Percentiles rank a stretch among this genome's conserved stretches.
Conservation (phyloP, 192 early-diverging fungal species). For the Dissophora ornata region DNA sequence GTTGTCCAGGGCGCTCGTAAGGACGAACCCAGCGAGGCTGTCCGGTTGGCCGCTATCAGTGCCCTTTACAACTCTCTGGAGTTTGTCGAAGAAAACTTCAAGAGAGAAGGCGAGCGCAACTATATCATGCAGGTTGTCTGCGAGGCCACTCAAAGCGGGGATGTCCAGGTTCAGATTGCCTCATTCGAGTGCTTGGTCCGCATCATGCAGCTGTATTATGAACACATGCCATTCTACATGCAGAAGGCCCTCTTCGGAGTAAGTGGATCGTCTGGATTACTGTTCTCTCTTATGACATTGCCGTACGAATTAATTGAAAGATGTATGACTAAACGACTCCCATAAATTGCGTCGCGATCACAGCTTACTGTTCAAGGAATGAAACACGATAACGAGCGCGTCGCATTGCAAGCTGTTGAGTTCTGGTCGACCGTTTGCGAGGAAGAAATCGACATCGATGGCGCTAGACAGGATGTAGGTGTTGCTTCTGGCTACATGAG, state of each 20-base stretch:
- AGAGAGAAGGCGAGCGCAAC: constrained; percentile 94
- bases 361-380: constrained; percentile 92
- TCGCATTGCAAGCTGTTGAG: constrained; percentile 97
- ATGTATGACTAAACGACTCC: too few relatives aligned
- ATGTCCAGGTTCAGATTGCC: constrained; percentile 81
- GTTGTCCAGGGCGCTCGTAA: constrained; percentile 96
- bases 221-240: constrained; percentile 97
- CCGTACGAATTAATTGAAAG: neutral
- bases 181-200: constrained; percentile 97
- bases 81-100: constrained; percentile 96
- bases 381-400: constrained; percentile 87
- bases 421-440: constrained; percentile 99
- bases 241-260: constrained; percentile 93
- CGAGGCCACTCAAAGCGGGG: constrained; percentile 88
- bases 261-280: constrained; percentile 37
- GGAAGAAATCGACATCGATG: constrained; percentile 84
- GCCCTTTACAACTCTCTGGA: constrained; percentile 96
- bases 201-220: constrained; percentile 97
- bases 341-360: neutral
- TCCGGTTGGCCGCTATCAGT: constrained; percentile 87
- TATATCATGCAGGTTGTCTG: constrained; percentile 99
- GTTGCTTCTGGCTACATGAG: neutral
- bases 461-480: constrained; percentile 71
- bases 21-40: constrained; percentile 88
- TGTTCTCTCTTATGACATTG: too few relatives aligned